These are phyloP conservation scores for Suillus americanus DNA, from an alignment of 768 basidiomycete genomes.

Conservation along the genomic window DNA sequence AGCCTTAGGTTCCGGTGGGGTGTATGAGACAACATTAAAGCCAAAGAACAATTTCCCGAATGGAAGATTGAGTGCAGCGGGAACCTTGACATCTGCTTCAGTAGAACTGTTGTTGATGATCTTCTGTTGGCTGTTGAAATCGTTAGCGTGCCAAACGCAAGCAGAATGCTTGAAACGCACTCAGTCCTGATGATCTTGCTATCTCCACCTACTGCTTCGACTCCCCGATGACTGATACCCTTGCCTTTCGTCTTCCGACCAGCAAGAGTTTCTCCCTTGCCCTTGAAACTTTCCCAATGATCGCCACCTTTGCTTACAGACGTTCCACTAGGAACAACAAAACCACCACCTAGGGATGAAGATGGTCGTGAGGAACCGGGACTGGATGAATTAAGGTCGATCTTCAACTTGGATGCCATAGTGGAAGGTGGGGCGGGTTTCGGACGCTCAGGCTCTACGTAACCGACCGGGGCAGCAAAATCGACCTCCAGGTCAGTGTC, in stretches of 20 bases:
- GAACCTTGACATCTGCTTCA: slow-evolving; percentile 74
- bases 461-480: slow-evolving; percentile 90
- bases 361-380: slow-evolving; percentile 84
- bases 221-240: slow-evolving; percentile 81
- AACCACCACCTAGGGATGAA: slow-evolving; percentile 70
- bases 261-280: slow-evolving; percentile 85
- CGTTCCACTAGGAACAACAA: slow-evolving; percentile 48
- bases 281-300: slow-evolving; percentile 95
- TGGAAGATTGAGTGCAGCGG: slow-evolving; percentile 87
- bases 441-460: slow-evolving; percentile 89
- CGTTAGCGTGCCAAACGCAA: slow-evolving; percentile 12
- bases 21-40: slow-evolving; percentile 76
- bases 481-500: slow-evolving; percentile 99
- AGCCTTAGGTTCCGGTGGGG: slow-evolving; percentile 41
- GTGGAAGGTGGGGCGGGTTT: slow-evolving; percentile 80
- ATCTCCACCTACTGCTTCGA: slow-evolving; percentile 72
- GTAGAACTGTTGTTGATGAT: slow-evolving; percentile 82
- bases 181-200: slow-evolving; percentile 92
- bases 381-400: slow-evolving; percentile 84
- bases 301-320: slow-evolving; percentile 75
- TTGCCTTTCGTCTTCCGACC: slow-evolving; percentile 96
- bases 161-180: slow-evolving; percentile 48
- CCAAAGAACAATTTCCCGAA: slow-evolving; percentile 97
- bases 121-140: slow-evolving; percentile 62
- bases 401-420: slow-evolving; percentile 97